Base-by-base conservation (phyloP, 1,284 basidiomycete species). In the Coriolopsis trogii region DNA sequence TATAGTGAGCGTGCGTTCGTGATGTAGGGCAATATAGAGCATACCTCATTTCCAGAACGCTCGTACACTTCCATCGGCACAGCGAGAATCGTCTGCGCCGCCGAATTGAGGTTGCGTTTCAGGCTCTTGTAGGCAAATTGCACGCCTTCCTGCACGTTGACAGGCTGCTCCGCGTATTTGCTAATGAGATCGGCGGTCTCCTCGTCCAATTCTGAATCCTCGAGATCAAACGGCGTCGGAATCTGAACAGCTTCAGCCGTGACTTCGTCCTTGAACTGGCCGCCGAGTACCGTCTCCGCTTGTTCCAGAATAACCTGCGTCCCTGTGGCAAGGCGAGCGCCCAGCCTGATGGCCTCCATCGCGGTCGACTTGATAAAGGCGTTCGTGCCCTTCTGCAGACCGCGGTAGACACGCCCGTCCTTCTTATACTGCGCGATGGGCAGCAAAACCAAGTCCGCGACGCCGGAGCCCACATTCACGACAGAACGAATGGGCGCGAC, bases 11-110 rank as follows among this genome's bases (percentile, higher is more conserved):
- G 30, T 16, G 4, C 38, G 37, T 29, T 6, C n/a, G 46, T 18
- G n/a, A 20, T 18, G 36, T 31, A 40, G 43, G 37, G 31, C 31
- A 44, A 36, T 33, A 7, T 20, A 34, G 49, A 39, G 12, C 80
- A 67, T 62, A 91, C 94, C 79, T 95, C 90, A 46, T 87, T 89
- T 15, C 90, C 90, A 12, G 91, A 89, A 53, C 89, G 79, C 70
- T 99, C 96, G 63, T 98, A 98, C 15, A 98, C 94, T 69, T 99
- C 97, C 95, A 99, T 98, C 0, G 96, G 96, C 1, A 99, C 93
- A 0, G 97, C 96, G 25, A 99, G 80, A 58, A 99, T 99, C 0
- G 97, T 99, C 73, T 99, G 96, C 12, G 96, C 97, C 3, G 96
- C 96, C 26, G 90, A 91, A 59, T 89, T 91, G 50, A 98, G 69